phyloP scores from a whole-genome alignment of 2,329 filamentous ascomycete genomes.

The Sarocladium brachiariae region DNA sequence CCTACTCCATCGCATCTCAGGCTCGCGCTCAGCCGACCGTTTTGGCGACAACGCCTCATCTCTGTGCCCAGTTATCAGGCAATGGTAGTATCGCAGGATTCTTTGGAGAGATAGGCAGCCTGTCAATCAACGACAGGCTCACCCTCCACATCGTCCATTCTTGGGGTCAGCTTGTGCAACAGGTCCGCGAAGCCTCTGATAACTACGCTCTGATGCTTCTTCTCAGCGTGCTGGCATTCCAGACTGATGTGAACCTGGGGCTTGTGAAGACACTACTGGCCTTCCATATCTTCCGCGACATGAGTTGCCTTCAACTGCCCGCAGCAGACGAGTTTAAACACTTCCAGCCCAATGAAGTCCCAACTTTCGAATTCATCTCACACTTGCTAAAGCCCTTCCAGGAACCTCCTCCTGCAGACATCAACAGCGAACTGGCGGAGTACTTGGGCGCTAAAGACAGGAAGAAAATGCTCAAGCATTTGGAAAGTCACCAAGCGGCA shows the following conservation, averaged over 20 bases:
- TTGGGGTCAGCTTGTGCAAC: neutral
- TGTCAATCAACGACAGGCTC: neutral
- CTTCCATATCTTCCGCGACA: neutral
- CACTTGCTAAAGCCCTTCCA: conserved; percentile 17
- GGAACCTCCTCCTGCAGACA: conserved; percentile 1
- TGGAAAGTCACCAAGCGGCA: conserved; percentile 10
- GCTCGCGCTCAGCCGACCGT: neutral
- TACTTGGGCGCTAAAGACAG: conserved; percentile 17
- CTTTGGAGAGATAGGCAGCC: neutral
- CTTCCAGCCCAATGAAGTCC: conserved; percentile 17
- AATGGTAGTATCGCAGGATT: neutral
- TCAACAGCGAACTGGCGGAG: conserved; percentile 6
- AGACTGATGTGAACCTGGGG: neutral
- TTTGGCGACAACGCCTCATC: neutral
- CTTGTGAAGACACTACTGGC: neutral
- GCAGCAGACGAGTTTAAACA: conserved; percentile 14
- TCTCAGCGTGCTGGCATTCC: neutral
- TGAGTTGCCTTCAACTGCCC: neutral
- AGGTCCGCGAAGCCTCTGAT: neutral
- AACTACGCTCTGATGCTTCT: neutral
- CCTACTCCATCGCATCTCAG: neutral
- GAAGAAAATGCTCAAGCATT: conserved; percentile 16
- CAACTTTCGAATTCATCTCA: conserved; percentile 15
- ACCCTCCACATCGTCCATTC: neutral
- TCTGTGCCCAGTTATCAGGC: neutral